These are phyloP conservation scores for Sutorius eximius DNA, from an alignment of 1,284 basidiomycete species.

Conservation along the genomic window DNA sequence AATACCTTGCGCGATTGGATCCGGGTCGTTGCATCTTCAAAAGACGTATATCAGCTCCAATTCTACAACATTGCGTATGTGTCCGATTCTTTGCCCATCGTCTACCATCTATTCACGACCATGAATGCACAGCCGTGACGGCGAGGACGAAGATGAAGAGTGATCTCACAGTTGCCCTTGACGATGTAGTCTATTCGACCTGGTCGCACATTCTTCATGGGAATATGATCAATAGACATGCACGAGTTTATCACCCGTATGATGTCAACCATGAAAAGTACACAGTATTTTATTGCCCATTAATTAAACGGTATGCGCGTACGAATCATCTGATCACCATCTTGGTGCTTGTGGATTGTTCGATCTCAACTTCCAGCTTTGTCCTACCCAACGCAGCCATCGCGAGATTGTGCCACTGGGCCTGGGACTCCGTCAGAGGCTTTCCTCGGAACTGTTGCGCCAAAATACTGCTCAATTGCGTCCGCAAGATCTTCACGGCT, in stretches of 20 bases:
- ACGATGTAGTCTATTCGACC: constrained; percentile 6
- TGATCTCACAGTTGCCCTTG: constrained; percentile 23
- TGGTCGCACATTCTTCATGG: background rate
- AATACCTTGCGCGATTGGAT: constrained; percentile 85
- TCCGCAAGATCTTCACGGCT: constrained; percentile 80
- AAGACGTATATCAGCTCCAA: constrained; percentile 87
- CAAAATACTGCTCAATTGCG: constrained; percentile 63
- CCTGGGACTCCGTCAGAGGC: constrained; percentile 57
- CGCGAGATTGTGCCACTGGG: constrained; percentile 71
- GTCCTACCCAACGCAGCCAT: constrained; percentile 58
- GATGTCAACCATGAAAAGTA: background rate
- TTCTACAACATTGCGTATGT: constrained; percentile 95
- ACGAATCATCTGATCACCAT: constrained; percentile 18
- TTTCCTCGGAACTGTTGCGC: constrained; percentile 66
- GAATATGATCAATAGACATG: constrained; percentile 7
- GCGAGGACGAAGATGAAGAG: constrained; percentile 56
- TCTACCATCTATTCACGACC: constrained; percentile 8
- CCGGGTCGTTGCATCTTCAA: constrained; percentile 85
- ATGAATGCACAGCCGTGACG: constrained; percentile 37
- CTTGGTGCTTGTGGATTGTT: constrained; percentile 7
- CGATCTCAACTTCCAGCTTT: constrained; percentile 33
- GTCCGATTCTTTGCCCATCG: background rate
- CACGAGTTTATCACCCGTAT: background rate
- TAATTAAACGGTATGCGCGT: background rate
- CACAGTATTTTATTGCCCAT: background rate